Evolutionary conservation across 768 basidiomycete genomes (phyloP), one percentile per base, ranked within the genome.

Genomic region (Exidia glandulosa): DNA sequence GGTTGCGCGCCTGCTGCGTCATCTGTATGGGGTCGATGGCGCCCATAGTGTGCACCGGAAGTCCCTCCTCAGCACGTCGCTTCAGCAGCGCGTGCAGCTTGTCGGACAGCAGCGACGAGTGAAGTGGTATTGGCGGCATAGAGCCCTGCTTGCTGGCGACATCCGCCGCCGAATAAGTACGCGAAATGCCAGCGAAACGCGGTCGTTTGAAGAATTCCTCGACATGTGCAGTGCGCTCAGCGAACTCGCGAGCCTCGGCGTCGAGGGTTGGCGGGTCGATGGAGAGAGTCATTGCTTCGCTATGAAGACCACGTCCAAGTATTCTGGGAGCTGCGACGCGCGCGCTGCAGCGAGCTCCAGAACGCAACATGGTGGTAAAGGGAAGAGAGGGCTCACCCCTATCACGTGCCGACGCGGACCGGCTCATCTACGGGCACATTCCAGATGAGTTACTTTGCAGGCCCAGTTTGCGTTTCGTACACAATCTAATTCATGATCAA

Each of bases 21-120:
- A 94, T 90, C 74, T 91, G 93, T 14, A 94, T 82, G 0, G 93
- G 92, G 69, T 96, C 94, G 62, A 96, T 87, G 3, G 90, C 92
- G 41, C 93, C 93, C 82, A 94, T 86, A 1, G 94, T 95, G 66
- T 91, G 89, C 13, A 95, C 81, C 0, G 93, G 91, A 63, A 77
- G 76, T 32, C 81, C 80, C 37, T 80, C 80, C 36, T 76, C 79
- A 27, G 83, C 81, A 48, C 86, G 84, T 55, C 81, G 79, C 23
- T 77, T 74, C 54, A 97, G 78, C 9, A 85, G 68, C 13, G 76
- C 74, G 70, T 82, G 88, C n/a, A 97, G 79, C 72, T 95, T 95
- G 76, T 92, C 81, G 16, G 94, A 85, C 7, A 90, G 80, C n/a
- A 90, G 70, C 7, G 86, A 84, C 2, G 86, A 85, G 7, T 86